These are phyloP conservation scores for Spathaspora hagerdaliae DNA, from an alignment of 805 yeast genomes.

Conservation along the genomic window DNA sequence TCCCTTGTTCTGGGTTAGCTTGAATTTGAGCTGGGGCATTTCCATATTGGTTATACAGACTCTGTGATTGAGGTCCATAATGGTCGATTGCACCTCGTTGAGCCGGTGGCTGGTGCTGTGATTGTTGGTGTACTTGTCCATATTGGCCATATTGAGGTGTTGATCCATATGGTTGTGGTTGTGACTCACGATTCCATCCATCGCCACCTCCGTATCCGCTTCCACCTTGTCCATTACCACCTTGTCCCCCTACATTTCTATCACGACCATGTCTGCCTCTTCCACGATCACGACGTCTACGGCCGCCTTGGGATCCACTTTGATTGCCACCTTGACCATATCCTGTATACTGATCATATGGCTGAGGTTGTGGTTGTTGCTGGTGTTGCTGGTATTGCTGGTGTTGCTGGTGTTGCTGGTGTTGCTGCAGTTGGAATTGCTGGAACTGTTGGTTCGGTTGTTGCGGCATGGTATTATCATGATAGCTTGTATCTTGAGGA, in stretches of 20 bases:
- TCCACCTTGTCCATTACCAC: conserved; percentile 13
- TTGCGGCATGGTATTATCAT: conserved; percentile 7
- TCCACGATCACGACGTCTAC: conserved; percentile 10
- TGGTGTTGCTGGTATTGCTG: conserved; percentile 1
- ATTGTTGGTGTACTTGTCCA: conserved; percentile 7
- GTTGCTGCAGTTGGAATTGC: conserved; percentile 1
- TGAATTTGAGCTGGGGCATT: conserved; percentile 1
- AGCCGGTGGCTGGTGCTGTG: conserved; percentile 1
- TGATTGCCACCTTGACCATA: background rate
- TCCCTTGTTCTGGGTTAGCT: conserved; percentile 1
- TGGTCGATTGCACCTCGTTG: conserved; percentile 1
- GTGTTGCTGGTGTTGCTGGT: conserved; percentile 2
- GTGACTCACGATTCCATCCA: conserved; percentile 1
- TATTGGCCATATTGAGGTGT: conserved; percentile 7
- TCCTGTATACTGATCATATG: background rate
- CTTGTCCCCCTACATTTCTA: conserved; percentile 7
- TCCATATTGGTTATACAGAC: background rate
- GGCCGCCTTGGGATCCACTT: conserved; percentile 4
- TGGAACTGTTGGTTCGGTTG: conserved; percentile 1
- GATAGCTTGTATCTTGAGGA: conserved; percentile 9
- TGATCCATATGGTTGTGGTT: conserved; percentile 12
- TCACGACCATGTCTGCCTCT: conserved; percentile 2
- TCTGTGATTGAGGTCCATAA: conserved; percentile 6
- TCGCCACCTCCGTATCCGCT: conserved; percentile 8
- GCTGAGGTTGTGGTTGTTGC: conserved; percentile 1